Base-by-base conservation (phyloP, 2,329 filamentous ascomycete genomes). In the Blastomyces emzantsi region DNA sequence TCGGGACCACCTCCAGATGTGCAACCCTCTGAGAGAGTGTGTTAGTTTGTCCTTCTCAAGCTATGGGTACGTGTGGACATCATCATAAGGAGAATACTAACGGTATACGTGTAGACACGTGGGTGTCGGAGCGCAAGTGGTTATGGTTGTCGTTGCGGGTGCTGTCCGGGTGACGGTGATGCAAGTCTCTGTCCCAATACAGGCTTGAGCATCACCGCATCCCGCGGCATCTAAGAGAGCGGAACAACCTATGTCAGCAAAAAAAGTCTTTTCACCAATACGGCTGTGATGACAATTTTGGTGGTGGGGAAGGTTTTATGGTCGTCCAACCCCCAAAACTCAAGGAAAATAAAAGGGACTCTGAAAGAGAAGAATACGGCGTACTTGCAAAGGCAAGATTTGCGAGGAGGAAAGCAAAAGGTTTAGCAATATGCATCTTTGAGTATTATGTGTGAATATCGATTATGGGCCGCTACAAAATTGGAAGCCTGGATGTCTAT, bases 71-170 rank as follows among this genome's bases (percentile, higher is more conserved):
- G 13, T 30, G 49, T 6, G 28, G 22, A 22, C 17, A 28, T n/a
- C 13, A n/a, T 33, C 17, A 43, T 13, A 60, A 43, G 6, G 47
- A 3, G 25, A 60, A 36, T 47, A 60, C 58, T 60, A 33, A 60
- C 58, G 41, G 43, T 60, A 60, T 36, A 60, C 43, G 33, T 36
- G 11, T 30, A 49, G n/a, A 49, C 58, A 60, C n/a, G 58, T 60
- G 9, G 58, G 58, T 4, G 58, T 49, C 3, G 58, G 58, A 22
- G 58, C 58, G 41, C 58, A 60, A 49, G 43, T 60, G 9, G 43
- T 43, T 47, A 49, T 60, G 43, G 58, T 60, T 60, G 25, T 60
- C 45, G 15, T 47, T 60, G 58, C 5, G 5, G 58, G 58, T 47
- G 43, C 30, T 2, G 58, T 60, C 41, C 58, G 58, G 58, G 58